A percentile compares a stretch with the other conserved stretches of the same genome.
These are phyloP conservation scores for Aurifilum marmelostoma DNA, from an alignment of 2,329 filamentous ascomycete genomes.

Conservation along the genomic window DNA sequence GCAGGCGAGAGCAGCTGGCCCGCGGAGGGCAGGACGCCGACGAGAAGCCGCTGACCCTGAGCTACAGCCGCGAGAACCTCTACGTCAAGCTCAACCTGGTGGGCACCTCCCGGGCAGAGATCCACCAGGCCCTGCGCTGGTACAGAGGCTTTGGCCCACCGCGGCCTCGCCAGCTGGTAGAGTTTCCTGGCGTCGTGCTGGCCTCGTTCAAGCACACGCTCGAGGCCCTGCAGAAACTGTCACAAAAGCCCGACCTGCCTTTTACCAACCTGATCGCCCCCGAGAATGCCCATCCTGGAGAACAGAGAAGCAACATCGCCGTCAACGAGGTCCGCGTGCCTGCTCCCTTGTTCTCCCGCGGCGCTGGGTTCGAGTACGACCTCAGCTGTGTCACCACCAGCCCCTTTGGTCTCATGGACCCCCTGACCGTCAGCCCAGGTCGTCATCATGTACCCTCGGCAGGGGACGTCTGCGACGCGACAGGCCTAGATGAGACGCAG, in stretches of 20 bases:
- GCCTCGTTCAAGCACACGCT: slow-evolving; percentile 62
- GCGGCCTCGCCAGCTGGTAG: slow-evolving; percentile 48
- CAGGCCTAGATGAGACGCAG: slow-evolving; percentile 57
- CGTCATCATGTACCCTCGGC: slow-evolving; percentile 11
- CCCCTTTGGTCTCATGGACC: slow-evolving; percentile 11
- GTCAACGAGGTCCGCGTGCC: slow-evolving; percentile 36
- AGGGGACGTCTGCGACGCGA: slow-evolving; percentile 37
- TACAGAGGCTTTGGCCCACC: slow-evolving; percentile 32
- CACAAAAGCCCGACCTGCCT: slow-evolving; percentile 46
- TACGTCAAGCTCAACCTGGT: slow-evolving; percentile 40
- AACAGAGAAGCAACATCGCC: too few species aligned
- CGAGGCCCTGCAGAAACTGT: slow-evolving; percentile 58
- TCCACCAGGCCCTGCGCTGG: slow-evolving; percentile 38
- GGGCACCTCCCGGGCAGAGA: slow-evolving; percentile 31
- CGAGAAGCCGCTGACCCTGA: slow-evolving; percentile 35
- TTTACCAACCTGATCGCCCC: slow-evolving; percentile 53
- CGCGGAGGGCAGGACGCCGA: too few species aligned
- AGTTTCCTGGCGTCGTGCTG: slow-evolving; percentile 64
- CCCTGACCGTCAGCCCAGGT: slow-evolving; percentile 31
- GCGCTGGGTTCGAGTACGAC: slow-evolving; percentile 53
- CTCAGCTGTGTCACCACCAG: slow-evolving; percentile 40
- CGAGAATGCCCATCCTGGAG: slow-evolving; percentile 9
- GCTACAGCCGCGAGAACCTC: slow-evolving; percentile 37
- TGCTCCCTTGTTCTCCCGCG: slow-evolving; percentile 55
- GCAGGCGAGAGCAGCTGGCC: neutral